Base-by-base conservation (phyloP, 2,329 filamentous ascomycete species). In the Beauveria sp. region DNA sequence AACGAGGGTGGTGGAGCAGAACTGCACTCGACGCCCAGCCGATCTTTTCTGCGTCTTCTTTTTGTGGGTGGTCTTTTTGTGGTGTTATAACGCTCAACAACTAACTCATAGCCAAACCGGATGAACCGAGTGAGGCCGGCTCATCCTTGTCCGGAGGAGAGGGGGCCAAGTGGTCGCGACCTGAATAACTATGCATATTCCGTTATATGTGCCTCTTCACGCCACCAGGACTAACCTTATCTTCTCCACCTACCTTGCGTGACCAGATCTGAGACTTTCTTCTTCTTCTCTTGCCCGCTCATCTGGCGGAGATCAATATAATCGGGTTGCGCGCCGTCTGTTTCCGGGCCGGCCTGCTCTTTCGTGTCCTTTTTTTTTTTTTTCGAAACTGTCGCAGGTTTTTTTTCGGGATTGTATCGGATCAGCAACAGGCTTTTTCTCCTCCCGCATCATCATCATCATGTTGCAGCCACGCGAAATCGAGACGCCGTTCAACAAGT, bases 401-500 rank as follows among this genome's bases (percentile, higher is more conserved):
- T 5, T 34, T 34, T 34, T 34, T 34, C 12, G 30, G 30, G 30
- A 14, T 34, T 14, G 30, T 34, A 34, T 34, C 30, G 30, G 30
- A 34, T 34, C 30, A 34, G 30, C 30, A 34, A 34, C 30, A 14
- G 5, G 30, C 30, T 34, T 34, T 34, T 34, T 34, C 30, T 34
- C 12, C 30, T 34, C 30, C 30, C 10, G 30, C 30, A 34, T 30
- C 28, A 30, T 9, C 28, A 26, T 37, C 46, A 41, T 22, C 30
- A 59, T 59, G 55, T 54, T 64, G 48, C 44, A 61, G 34, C 60
- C 63, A 20, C 63, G 66, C 20, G 66, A 68, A 56, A 56, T 61
- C 30, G 66, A 66, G 47, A 66, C 66, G 26, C 60, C 65, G 22
- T 64, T 59, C 44, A 67, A 67, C 62, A 68, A 68, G 58, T 59